Conservation (phyloP, 768 basidiomycete species). For the Trametes villosa region DNA sequence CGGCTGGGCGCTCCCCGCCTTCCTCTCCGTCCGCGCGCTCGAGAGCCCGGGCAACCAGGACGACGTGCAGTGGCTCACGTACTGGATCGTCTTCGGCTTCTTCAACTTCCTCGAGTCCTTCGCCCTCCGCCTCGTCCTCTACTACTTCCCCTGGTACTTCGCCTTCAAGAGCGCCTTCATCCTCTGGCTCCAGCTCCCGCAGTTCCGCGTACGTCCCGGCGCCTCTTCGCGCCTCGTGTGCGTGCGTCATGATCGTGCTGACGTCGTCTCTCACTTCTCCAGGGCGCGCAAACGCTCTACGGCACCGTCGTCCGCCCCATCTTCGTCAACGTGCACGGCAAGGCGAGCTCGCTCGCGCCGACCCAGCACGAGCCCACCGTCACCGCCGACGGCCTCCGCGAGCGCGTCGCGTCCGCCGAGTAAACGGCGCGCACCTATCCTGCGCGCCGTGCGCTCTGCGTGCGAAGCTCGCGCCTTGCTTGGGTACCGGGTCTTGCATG, state of each 20-base stretch:
- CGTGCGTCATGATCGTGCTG: constrained; percentile 17
- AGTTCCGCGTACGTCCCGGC: constrained; percentile 69
- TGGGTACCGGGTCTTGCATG: constrained; percentile 9
- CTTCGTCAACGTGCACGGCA: constrained; percentile 61
- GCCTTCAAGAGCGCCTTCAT: constrained; percentile 91
- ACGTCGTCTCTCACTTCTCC: constrained; percentile 11
- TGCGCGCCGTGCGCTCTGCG: constrained; percentile 2
- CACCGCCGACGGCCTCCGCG: constrained; percentile 51
- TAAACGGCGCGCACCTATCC: neutral
- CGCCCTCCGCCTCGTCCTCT: constrained; percentile 80
- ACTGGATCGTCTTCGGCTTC: constrained; percentile 95
- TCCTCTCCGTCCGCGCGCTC: constrained; percentile 93
- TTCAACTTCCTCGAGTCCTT: constrained; percentile 93
- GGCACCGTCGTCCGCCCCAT: constrained; percentile 77
- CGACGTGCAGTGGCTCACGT: constrained; percentile 95
- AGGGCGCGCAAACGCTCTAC: constrained; percentile 91
- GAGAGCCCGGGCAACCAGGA: constrained; percentile 83
- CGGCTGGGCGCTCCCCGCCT: constrained; percentile 94
- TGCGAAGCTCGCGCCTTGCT: constrained; percentile 14
- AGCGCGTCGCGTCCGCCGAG: constrained; percentile 45
- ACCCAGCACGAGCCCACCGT: constrained; percentile 57
- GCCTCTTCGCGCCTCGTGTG: constrained; percentile 6
- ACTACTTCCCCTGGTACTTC: constrained; percentile 95
- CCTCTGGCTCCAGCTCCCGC: constrained; percentile 89
- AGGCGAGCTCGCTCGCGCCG: constrained; percentile 23